Base-by-base conservation (phyloP, 1,284 basidiomycete genomes). In the Fomitopsis palustris region DNA sequence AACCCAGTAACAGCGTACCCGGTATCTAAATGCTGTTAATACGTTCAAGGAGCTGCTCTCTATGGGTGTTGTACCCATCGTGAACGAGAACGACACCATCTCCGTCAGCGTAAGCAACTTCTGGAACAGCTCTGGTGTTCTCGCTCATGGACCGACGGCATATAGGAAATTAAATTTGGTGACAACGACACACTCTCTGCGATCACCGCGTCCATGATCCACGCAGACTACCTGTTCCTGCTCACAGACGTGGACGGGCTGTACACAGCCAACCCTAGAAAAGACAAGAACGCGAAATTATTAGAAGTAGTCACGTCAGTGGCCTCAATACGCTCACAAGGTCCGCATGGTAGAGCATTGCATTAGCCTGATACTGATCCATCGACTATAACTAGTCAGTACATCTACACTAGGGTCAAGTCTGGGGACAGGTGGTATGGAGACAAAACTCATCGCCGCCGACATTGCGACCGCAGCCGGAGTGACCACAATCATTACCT, bases 171-270 rank as follows among this genome's bases (percentile, higher is more conserved):
- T 66, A 96, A 96, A 89, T 99, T 99, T 69, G 96, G 97, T 54
- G 97, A 99, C 77, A 99, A 99, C 71, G 97, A 99, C 72, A 98
- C 96, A 0, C 79, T 99, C 19, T 98, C 95, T 29, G 96, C 96
- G 21, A 96, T 99, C 67, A 95, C 96, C 0, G 92, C 95, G 1
- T 93, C 93, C 4, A 96, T 99, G 87, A 89, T 98, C 25, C 94
- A 98, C 66, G 96, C 96, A 16, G 96, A 99, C 74, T 99, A 95
- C 71, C 84, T 99, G 12, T 98, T 98, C 75, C 83, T 99, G 7
- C 81, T 98, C 54, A 99, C 97, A 1, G 97, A 99, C 67, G 97
- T 99, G 6, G 95, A 98, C 65, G 94, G 95, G 10, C 75, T 99
- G 61, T 99, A 98, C 72, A 97, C 95, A 0, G 87, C 95, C 14